phyloP scores from a whole-genome alignment of 257 asterid genomes.

The Apocynum venetum region DNA sequence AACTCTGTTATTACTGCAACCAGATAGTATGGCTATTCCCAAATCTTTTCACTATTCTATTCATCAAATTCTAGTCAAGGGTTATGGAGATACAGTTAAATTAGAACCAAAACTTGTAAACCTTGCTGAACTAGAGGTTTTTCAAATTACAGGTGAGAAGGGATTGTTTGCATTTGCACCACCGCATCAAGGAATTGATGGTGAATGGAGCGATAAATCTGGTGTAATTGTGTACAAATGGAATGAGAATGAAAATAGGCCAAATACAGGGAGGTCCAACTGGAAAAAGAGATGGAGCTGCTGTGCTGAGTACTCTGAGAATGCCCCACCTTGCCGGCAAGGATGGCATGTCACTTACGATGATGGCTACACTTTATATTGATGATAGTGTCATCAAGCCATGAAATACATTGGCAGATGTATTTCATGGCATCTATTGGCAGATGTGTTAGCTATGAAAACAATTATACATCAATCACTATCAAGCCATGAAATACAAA shows the following conservation, averaged over 20 bases:
- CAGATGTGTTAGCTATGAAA: neutral
- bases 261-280: conserved; percentile 52
- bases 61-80: neutral
- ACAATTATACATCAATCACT: neutral
- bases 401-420: too few species aligned
- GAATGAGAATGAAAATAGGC: conserved; percentile 57
- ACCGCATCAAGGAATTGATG: conserved; percentile 68
- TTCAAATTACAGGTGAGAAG: conserved; percentile 45
- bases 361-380: conserved; percentile 51
- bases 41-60: neutral
- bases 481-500: neutral
- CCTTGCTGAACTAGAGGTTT: neutral
- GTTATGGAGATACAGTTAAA: neutral
- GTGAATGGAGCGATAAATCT: conserved; percentile 60
- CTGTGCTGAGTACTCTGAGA: conserved; percentile 52
- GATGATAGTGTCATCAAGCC: neutral
- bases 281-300: conserved; percentile 80
- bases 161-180: conserved; percentile 57
- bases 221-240: conserved; percentile 67
- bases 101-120: neutral
- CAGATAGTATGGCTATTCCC: neutral
- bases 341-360: conserved; percentile 60
- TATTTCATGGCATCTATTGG: neutral
- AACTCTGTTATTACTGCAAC: neutral
- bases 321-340: conserved; percentile 49